Conservation (phyloP, 495 filamentous ascomycete genomes). For the Penicillium coffeae region DNA sequence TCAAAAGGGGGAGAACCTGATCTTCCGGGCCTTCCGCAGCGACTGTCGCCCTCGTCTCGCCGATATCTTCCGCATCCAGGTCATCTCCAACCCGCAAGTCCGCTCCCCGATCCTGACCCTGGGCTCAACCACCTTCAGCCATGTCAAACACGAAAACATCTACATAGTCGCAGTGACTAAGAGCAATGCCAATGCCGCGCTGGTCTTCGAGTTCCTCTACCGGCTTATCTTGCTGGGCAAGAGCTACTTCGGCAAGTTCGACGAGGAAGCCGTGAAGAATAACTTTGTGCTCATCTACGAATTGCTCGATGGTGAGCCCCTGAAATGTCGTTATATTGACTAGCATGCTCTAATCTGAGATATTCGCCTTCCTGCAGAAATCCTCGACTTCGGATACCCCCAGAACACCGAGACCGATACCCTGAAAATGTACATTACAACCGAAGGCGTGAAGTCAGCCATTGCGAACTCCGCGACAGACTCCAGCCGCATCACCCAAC, state of each 20-base stretch:
- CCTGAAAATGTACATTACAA: slow-evolving; percentile 99
- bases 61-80: slow-evolving; percentile 99
- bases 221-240: slow-evolving; percentile 84
- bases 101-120: slow-evolving; percentile 96
- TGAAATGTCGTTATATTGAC: too few relatives aligned
- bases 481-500: slow-evolving; percentile 96
- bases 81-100: slow-evolving; percentile 97
- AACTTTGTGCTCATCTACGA: slow-evolving; percentile 99
- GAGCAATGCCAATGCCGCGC: slow-evolving; percentile 98
- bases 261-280: slow-evolving; percentile 99
- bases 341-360: too few relatives aligned
- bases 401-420: slow-evolving; percentile 99
- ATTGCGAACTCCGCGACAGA: slow-evolving; percentile 66
- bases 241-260: slow-evolving; percentile 97
- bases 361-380: too few relatives aligned
- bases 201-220: slow-evolving; percentile 98
- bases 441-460: slow-evolving; percentile 96
- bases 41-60: slow-evolving; percentile 95
- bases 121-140: slow-evolving; percentile 96
- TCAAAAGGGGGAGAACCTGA: slow-evolving; percentile 99
- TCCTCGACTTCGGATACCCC: slow-evolving; percentile 98
- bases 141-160: slow-evolving; percentile 99
- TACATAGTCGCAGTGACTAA: slow-evolving; percentile 97
- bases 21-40: slow-evolving; percentile 96
- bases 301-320: slow-evolving; percentile 77